Percentiles rank a stretch among this genome's conserved stretches.
Conservation (phyloP, 129 eudicot genomes). For the Artemisia annua region DNA sequence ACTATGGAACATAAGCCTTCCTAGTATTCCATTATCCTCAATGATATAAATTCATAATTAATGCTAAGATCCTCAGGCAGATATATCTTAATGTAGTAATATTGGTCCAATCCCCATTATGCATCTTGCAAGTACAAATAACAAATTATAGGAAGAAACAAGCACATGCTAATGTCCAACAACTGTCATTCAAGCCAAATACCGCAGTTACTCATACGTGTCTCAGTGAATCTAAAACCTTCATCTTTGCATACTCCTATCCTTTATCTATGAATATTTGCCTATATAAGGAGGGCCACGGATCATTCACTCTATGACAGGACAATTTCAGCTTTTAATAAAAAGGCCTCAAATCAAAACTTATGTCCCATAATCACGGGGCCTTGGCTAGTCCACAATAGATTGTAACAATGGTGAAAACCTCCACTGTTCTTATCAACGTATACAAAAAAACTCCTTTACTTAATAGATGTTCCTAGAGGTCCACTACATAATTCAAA, state of each 20-base stretch:
- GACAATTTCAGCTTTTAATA: not conserved
- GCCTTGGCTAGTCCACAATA: too few species aligned
- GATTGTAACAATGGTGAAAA: too few species aligned
- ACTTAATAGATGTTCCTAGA: too few species aligned
- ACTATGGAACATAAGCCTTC: not conserved
- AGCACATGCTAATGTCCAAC: not conserved
- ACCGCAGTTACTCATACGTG: not conserved
- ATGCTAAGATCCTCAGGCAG: not conserved
- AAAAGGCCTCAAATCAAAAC: not conserved
- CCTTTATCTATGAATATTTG: not conserved
- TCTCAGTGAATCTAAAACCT: conserved; percentile 18
- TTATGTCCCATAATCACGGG: not conserved
- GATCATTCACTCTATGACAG: too few species aligned
- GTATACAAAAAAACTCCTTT: too few species aligned
- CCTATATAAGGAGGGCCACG: too few species aligned
- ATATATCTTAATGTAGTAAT: not conserved
- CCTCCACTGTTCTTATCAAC: too few species aligned
- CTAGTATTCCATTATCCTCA: not conserved
- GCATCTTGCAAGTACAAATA: conserved; percentile 5
- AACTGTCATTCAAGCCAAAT: not conserved
- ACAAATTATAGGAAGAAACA: not conserved
- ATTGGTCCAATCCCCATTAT: not conserved
- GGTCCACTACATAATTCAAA: too few species aligned
- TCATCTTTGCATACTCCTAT: not conserved
- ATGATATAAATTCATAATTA: not conserved